Conservation (phyloP, 1,284 basidiomycete species). For the Hemileia vastatrix region DNA sequence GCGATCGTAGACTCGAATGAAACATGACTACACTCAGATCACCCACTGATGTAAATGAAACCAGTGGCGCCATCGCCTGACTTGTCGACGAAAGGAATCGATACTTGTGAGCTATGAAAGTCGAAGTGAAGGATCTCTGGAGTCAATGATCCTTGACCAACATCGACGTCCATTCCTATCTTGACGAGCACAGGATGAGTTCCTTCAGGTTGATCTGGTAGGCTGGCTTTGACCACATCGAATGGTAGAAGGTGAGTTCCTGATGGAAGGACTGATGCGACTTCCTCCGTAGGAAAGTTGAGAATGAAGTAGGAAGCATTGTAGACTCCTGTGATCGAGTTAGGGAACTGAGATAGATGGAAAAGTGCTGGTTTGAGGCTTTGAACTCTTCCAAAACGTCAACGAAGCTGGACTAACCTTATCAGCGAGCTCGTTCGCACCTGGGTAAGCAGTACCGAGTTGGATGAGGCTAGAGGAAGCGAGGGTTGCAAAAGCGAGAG, state of each 20-base stretch:
- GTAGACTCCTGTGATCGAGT: not conserved
- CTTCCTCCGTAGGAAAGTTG: not conserved
- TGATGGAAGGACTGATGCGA: not conserved
- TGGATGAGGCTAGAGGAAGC: too few species aligned
- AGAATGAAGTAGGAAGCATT: not conserved
- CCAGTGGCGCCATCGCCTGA: not conserved
- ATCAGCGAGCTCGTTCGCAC: not conserved
- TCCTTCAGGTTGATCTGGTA: not conserved
- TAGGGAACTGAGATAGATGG: not conserved
- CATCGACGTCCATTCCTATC: not conserved
- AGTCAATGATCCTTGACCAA: not conserved
- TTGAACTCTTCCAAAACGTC: not conserved
- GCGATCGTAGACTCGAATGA: too few species aligned
- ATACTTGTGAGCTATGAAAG: not conserved
- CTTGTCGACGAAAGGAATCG: not conserved
- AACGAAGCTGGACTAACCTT: not conserved
- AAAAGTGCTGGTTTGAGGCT: not conserved
- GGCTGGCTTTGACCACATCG: not conserved
- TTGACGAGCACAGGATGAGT: not conserved
- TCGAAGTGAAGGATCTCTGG: not conserved
- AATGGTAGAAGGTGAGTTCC: not conserved
- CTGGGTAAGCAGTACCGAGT: not conserved
- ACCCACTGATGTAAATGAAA: not conserved
- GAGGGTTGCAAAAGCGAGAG: too few species aligned
- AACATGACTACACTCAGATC: not conserved